Conservation (phyloP, 192 early-diverging fungal species). For the Coemansia sp. region DNA sequence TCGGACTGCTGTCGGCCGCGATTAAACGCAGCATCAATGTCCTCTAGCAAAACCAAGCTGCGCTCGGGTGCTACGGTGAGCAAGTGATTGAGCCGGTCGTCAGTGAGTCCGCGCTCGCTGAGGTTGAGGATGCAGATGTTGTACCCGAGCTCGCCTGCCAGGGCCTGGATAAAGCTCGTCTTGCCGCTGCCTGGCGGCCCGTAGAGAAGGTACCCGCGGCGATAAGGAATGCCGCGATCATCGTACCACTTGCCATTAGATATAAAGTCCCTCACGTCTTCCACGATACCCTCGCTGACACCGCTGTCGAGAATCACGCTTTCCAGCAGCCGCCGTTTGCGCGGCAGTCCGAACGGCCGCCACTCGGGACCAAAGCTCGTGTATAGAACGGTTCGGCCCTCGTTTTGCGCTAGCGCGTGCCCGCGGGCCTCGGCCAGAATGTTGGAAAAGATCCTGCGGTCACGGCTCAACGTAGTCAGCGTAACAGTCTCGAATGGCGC, state of each 20-base stretch:
- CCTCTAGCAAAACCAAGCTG: constrained; percentile 80
- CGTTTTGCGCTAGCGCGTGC: constrained; percentile 83
- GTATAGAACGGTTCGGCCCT: constrained; percentile 96
- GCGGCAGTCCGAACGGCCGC: constrained; percentile 94
- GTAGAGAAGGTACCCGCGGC: constrained; percentile 85
- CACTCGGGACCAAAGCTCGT: constrained; percentile 96
- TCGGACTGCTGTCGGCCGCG: constrained; percentile 61
- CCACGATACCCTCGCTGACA: constrained; percentile 66
- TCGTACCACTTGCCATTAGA: constrained; percentile 83
- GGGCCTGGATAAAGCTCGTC: constrained; percentile 89
- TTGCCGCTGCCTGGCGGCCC: constrained; percentile 93
- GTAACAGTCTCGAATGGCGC: constrained; percentile 95
- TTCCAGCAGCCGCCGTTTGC: constrained; percentile 71
- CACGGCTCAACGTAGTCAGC: constrained; percentile 84
- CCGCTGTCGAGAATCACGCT: constrained; percentile 77
- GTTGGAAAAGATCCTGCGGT: constrained; percentile 73
- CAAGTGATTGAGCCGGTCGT: constrained; percentile 82
- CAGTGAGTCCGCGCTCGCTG: constrained; percentile 78
- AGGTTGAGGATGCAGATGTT: constrained; percentile 90
- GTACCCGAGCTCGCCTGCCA: constrained; percentile 86
- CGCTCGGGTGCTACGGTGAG: constrained; percentile 79
- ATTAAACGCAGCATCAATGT: constrained; percentile 85
- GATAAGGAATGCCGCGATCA: constrained; percentile 87
- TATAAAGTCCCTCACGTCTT: constrained; percentile 76
- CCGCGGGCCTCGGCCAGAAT: constrained; percentile 83